These are phyloP conservation scores for Coemansia sp. DNA, from an alignment of 192 early-diverging fungal genomes.

Conservation along the genomic window DNA sequence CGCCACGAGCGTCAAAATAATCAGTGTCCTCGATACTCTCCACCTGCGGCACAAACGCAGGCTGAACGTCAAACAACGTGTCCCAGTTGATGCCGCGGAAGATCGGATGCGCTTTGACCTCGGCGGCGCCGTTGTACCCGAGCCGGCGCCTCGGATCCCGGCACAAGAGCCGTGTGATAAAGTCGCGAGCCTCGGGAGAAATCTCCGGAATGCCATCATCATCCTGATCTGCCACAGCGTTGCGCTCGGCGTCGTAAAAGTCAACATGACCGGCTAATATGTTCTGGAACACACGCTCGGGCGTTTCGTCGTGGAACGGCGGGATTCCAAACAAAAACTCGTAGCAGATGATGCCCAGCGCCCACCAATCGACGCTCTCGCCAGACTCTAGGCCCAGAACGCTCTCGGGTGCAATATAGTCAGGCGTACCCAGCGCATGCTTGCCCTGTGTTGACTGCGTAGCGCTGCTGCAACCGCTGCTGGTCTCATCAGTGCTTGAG, in stretches of 20 bases:
- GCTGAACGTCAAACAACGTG: slow-evolving; percentile 59
- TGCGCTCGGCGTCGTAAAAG: slow-evolving; percentile 37
- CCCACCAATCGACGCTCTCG: slow-evolving; percentile 86
- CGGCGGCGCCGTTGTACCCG: slow-evolving; percentile 56
- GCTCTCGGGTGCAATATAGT: slow-evolving; percentile 95
- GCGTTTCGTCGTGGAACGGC: slow-evolving; percentile 64
- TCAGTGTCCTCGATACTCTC: slow-evolving; percentile 80
- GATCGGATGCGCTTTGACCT: slow-evolving; percentile 65
- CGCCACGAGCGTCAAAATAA: slow-evolving; percentile 92
- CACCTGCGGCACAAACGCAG: slow-evolving; percentile 80
- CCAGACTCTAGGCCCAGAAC: slow-evolving; percentile 77
- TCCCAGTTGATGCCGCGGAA: slow-evolving; percentile 63
- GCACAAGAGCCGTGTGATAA: slow-evolving; percentile 58
- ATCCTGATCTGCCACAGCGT: slow-evolving; percentile 16
- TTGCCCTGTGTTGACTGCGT: slow-evolving; percentile 25
- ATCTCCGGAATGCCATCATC: slow-evolving; percentile 14
- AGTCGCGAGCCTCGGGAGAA: slow-evolving; percentile 43
- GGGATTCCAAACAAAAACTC: slow-evolving; percentile 89
- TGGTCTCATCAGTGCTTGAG: slow-evolving; percentile 11
- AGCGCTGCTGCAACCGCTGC: background rate
- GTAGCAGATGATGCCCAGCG: slow-evolving; percentile 86
- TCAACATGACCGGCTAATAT: slow-evolving; percentile 35
- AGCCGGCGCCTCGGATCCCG: slow-evolving; percentile 62
- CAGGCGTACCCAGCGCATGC: slow-evolving; percentile 73
- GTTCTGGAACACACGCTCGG: slow-evolving; percentile 48